These are phyloP conservation scores for Corynascus novoguineensis DNA, from an alignment of 495 filamentous ascomycete species.

Conservation along the genomic window DNA sequence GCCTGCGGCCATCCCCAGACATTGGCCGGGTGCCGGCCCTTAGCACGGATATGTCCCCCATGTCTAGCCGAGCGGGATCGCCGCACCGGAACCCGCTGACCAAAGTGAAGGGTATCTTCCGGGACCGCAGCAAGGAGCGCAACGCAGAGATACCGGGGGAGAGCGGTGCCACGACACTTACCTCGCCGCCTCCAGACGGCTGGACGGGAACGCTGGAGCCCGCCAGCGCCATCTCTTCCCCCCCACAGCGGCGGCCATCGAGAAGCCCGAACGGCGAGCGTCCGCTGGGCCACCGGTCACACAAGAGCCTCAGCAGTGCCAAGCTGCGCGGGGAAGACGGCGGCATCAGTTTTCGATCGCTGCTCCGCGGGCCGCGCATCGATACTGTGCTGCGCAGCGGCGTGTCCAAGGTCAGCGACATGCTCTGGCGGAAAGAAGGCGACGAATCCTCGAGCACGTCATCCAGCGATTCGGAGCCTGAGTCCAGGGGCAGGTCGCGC, in stretches of 20 bases:
- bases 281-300: slow-evolving; percentile 30
- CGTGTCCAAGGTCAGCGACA: slow-evolving; percentile 46
- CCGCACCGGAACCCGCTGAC: slow-evolving; percentile 41
- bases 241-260: slow-evolving; percentile 30
- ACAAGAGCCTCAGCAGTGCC: slow-evolving; percentile 35
- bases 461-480: slow-evolving; percentile 39
- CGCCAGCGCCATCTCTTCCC: slow-evolving; percentile 23
- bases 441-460: slow-evolving; percentile 30
- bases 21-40: slow-evolving; percentile 32
- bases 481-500: slow-evolving; percentile 32
- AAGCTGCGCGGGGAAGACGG: slow-evolving; percentile 38
- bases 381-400: slow-evolving; percentile 44
- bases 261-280: slow-evolving; percentile 36
- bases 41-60: slow-evolving; percentile 42
- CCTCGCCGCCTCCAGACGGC: slow-evolving; percentile 16
- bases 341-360: slow-evolving; percentile 34
- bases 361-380: slow-evolving; percentile 44
- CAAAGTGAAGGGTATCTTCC: slow-evolving; percentile 44
- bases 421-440: slow-evolving; percentile 44
- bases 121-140: slow-evolving; percentile 42
- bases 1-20: slow-evolving; percentile 29
- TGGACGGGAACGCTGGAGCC: slow-evolving; percentile 22
- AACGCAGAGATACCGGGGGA: slow-evolving; percentile 24
- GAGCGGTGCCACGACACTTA: slow-evolving; percentile 20
- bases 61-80: slow-evolving; percentile 37